These are phyloP conservation scores for Eucalyptus decipiens DNA, from an alignment of 345 rosid genomes.

Conservation along the genomic window DNA sequence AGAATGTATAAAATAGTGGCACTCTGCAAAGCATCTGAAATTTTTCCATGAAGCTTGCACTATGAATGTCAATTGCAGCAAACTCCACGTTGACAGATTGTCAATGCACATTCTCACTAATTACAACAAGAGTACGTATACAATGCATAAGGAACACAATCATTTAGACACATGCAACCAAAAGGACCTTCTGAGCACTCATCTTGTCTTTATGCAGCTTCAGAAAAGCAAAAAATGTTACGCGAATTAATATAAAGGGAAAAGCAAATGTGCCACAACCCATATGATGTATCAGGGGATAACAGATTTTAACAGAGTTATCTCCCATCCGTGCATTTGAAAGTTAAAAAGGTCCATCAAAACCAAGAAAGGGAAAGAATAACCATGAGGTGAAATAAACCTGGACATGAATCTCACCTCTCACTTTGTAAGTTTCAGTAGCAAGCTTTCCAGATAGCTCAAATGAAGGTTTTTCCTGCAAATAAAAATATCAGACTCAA, in stretches of 20 bases:
- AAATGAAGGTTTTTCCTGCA: constrained; percentile 79
- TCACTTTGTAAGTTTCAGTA: constrained; percentile 76
- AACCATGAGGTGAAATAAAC: background rate
- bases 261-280: background rate
- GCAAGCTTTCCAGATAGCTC: constrained; percentile 97
- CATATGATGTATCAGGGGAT: background rate
- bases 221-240: background rate
- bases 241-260: background rate
- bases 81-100: background rate
- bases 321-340: background rate
- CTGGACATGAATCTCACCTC: constrained; percentile 31
- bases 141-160: background rate
- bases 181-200: background rate
- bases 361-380: background rate
- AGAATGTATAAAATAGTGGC: no score
- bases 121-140: background rate
- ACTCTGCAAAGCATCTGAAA: no score
- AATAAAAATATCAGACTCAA: background rate
- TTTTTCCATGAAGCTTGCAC: no score
- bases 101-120: background rate
- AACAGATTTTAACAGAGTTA: background rate
- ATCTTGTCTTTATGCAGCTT: background rate
- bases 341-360: background rate
- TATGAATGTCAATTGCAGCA: no score
- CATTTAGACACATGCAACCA: background rate